Evolutionary conservation across 2,329 filamentous ascomycete genomes (phyloP).

Genomic region (Xylaria sp.): DNA sequence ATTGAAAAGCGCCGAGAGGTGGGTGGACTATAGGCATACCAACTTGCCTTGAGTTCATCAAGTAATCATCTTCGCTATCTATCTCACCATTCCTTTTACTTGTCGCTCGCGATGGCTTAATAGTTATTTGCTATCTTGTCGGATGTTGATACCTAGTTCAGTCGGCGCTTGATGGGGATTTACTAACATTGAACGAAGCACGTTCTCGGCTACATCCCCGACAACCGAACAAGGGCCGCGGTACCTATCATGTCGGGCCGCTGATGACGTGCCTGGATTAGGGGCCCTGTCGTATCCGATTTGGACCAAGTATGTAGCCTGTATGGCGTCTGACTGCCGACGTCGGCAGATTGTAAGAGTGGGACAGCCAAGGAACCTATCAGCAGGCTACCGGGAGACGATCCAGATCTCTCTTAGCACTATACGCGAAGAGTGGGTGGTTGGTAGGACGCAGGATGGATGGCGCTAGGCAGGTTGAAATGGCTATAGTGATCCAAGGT

Average conservation of each 20-base stretch:
- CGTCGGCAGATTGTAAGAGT: slow-evolving; percentile 27
- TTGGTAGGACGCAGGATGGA: not conserved
- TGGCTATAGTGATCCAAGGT: not conserved
- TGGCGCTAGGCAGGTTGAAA: slow-evolving; percentile 10
- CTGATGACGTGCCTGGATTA: not conserved
- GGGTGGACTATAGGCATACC: not conserved
- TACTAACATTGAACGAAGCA: not conserved
- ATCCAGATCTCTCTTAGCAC: slow-evolving; percentile 11
- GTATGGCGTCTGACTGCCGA: slow-evolving; percentile 26
- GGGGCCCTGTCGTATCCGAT: slow-evolving; percentile 4
- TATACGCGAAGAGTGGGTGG: slow-evolving; percentile 17
- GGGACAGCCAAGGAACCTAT: slow-evolving; percentile 8
- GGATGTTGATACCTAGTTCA: not conserved
- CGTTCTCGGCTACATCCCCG: not conserved
- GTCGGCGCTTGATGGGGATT: not conserved
- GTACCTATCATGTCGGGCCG: slow-evolving; percentile 7
- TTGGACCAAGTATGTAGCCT: not conserved
- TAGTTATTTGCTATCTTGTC: not conserved
- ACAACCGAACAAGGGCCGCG: not conserved
- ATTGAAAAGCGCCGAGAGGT: not conserved
- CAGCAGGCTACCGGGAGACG: slow-evolving; percentile 2
- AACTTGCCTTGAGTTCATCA: not conserved
- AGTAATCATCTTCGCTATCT: not conserved
- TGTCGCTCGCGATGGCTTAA: not conserved
- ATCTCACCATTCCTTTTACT: not conserved